Conservation (phyloP, 2,329 filamentous ascomycete species). For the Leptographium flavum region DNA sequence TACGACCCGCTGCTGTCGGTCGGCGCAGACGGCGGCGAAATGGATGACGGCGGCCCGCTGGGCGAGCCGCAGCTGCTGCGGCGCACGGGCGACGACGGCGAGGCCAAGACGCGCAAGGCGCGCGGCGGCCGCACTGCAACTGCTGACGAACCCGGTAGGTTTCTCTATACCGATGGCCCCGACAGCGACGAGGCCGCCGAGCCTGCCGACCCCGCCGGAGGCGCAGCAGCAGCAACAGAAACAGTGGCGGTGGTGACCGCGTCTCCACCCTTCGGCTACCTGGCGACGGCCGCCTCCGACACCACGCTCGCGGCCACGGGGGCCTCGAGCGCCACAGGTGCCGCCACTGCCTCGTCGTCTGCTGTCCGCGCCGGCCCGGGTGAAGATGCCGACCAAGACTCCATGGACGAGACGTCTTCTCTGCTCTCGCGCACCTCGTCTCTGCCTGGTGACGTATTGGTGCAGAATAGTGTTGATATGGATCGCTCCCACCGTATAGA, state of each 20-base stretch:
- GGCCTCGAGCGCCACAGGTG: not conserved
- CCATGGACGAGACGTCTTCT: conserved; percentile 61
- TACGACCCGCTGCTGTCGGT: conserved; percentile 43
- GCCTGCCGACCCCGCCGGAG: not conserved
- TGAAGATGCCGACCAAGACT: conserved; percentile 20
- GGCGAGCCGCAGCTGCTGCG: conserved; percentile 24
- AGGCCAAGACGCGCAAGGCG: conserved; percentile 20
- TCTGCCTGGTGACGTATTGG: conserved; percentile 33
- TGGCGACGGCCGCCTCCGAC: not conserved
- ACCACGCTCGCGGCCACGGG: not conserved
- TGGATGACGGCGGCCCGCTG: conserved; percentile 13
- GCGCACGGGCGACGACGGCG: conserved; percentile 25
- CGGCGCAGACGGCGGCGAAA: conserved; percentile 11
- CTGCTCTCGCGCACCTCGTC: conserved; percentile 52
- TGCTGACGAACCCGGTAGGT: conserved; percentile 54
- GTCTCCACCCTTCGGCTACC: not conserved
- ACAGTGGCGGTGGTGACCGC: not conserved
- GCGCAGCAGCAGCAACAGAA: no score
- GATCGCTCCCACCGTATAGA: conserved; percentile 72
- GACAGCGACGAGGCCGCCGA: not conserved
- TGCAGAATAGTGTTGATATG: conserved; percentile 51
- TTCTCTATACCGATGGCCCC: conserved; percentile 14
- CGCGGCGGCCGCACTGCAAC: conserved; percentile 22
- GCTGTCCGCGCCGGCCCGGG: conserved; percentile 2
- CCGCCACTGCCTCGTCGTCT: not conserved